Conservation (phyloP, 257 asterid species). For the Coffea eugenioides region DNA sequence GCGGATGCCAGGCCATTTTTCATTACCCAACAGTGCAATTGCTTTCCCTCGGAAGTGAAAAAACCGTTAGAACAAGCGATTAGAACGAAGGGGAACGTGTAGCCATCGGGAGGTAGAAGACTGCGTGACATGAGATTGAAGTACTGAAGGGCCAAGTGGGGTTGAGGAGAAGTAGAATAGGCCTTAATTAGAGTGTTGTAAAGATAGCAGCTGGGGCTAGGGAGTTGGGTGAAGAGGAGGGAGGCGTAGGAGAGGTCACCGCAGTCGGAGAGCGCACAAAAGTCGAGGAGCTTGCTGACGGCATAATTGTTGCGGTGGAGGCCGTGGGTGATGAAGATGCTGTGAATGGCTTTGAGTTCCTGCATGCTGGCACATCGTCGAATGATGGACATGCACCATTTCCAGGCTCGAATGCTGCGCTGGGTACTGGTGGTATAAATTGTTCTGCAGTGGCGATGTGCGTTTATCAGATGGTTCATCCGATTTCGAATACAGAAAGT, state of each 20-base stretch:
- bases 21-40: constrained; percentile 46
- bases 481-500: neutral
- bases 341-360: constrained; percentile 66
- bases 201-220: constrained; percentile 56
- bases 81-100: constrained; percentile 64
- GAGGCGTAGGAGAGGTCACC: constrained; percentile 57
- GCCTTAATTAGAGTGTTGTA: constrained; percentile 76
- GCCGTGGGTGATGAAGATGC: constrained; percentile 59
- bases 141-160: constrained; percentile 43
- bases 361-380: constrained; percentile 43
- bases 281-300: constrained; percentile 66
- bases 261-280: constrained; percentile 40
- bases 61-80: constrained; percentile 61
- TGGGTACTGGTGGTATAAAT: neutral
- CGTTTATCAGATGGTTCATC: constrained; percentile 15
- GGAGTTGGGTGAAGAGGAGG: constrained; percentile 50
- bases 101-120: constrained; percentile 51
- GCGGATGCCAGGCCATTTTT: constrained; percentile 50
- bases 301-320: constrained; percentile 44
- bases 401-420: constrained; percentile 33
- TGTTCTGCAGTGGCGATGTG: constrained; percentile 3
- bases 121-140: constrained; percentile 31
- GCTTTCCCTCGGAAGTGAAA: constrained; percentile 43
- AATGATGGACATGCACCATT: constrained; percentile 36
- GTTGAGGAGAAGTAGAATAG: constrained; percentile 30